Evolutionary conservation across 1,284 basidiomycete genomes (phyloP).

Genomic region (Fomitopsis schrenkii): DNA sequence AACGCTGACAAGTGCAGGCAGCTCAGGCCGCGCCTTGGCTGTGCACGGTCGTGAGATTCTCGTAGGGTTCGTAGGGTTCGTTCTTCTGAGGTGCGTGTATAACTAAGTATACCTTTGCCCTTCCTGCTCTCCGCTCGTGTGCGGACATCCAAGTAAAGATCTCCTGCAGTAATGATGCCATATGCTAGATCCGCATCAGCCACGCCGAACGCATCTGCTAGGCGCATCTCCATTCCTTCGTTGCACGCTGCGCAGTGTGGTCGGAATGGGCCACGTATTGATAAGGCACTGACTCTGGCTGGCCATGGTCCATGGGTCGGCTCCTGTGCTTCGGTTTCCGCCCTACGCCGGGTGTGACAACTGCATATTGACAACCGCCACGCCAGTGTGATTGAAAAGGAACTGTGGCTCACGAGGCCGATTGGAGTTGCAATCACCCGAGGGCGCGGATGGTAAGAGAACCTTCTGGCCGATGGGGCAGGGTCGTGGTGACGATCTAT

Average conservation of each 20-base stretch:
- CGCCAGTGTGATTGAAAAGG: background rate
- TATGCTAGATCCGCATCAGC: background rate
- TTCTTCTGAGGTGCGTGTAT: background rate
- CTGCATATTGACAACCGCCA: background rate
- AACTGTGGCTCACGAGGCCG: background rate
- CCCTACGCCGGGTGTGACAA: background rate
- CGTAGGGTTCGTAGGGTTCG: background rate
- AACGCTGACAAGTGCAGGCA: background rate
- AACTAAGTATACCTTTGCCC: background rate
- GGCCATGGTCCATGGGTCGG: background rate
- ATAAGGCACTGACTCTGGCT: background rate
- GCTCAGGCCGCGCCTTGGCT: background rate
- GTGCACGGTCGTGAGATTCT: background rate
- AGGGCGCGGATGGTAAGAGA: background rate
- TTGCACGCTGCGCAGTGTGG: background rate
- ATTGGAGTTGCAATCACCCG: background rate
- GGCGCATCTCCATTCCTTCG: background rate
- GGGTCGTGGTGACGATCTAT: background rate
- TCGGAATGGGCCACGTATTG: background rate
- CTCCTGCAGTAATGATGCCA: background rate
- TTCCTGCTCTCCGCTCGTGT: background rate
- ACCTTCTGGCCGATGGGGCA: background rate
- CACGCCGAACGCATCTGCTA: background rate
- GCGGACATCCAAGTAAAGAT: background rate
- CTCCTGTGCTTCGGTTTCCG: background rate